Percentiles rank a stretch among this genome's conserved stretches.
Conservation (phyloP, 305 asterid genomes). For the Plantago coronopus region DNA sequence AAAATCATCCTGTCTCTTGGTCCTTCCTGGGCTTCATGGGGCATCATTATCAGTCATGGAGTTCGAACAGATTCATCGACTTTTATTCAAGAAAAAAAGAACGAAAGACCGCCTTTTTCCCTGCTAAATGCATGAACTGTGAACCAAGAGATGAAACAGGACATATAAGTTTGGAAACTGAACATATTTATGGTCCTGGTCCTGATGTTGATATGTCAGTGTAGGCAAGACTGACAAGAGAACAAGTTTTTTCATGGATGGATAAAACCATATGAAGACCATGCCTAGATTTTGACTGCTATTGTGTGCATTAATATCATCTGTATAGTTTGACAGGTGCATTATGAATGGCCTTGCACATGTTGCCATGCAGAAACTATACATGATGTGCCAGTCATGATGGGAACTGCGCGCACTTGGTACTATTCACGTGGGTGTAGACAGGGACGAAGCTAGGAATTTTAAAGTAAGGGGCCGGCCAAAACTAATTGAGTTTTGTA, state of each 20-base stretch:
- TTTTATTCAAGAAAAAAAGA: neutral
- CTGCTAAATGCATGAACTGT: neutral
- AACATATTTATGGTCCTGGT: slow-evolving; percentile 7
- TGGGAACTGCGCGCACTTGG: neutral
- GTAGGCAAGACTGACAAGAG: slow-evolving; percentile 1
- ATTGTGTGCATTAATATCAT: neutral
- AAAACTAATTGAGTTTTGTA: too few species aligned
- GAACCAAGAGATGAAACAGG: slow-evolving; percentile 4
- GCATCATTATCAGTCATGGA: slow-evolving; percentile 1
- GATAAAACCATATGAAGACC: slow-evolving; percentile 4
- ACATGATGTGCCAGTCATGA: neutral
- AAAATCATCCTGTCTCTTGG: slow-evolving; percentile 1
- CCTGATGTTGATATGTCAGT: slow-evolving; percentile 11
- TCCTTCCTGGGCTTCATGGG: slow-evolving; percentile 9
- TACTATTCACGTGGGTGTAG: slow-evolving; percentile 1
- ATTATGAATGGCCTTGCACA: slow-evolving; percentile 10
- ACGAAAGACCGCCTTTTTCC: neutral
- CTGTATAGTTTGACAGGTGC: neutral
- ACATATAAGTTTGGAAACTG: slow-evolving; percentile 6
- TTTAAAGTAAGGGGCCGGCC: too few species aligned
- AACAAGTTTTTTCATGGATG: slow-evolving; percentile 4
- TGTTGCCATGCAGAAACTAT: neutral
- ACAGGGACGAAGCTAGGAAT: too few species aligned
- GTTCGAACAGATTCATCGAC: neutral
- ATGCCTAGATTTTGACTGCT: slow-evolving; percentile 7